These are phyloP conservation scores for Lophium mytilinum DNA, from an alignment of 495 filamentous ascomycete genomes.

Conservation along the genomic window DNA sequence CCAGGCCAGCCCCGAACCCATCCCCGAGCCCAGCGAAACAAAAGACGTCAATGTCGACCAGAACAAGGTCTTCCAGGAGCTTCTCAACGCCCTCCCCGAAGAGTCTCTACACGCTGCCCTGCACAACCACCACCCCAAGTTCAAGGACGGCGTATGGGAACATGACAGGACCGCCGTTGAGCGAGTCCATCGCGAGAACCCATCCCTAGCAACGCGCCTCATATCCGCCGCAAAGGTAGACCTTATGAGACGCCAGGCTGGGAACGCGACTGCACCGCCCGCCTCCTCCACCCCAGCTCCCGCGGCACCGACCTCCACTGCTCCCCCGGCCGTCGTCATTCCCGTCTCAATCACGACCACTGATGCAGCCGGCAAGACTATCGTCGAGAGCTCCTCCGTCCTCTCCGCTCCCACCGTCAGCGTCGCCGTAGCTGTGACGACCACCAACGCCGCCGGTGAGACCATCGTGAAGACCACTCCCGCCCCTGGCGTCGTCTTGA, in stretches of 20 bases:
- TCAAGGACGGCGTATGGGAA: conserved; percentile 41
- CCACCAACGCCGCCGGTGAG: conserved; percentile 12
- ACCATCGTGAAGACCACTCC: conserved; percentile 17
- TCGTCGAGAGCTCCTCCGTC: conserved; percentile 6
- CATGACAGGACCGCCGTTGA: conserved; percentile 37
- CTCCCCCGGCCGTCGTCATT: conserved; percentile 17
- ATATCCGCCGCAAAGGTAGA: conserved; percentile 31
- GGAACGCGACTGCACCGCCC: not conserved
- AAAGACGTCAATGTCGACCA: conserved; percentile 6
- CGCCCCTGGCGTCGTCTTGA: conserved; percentile 26
- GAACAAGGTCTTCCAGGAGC: conserved; percentile 30
- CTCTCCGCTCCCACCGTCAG: conserved; percentile 16
- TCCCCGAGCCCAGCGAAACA: conserved; percentile 8
- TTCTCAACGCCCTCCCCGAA: conserved; percentile 36
- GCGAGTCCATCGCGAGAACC: conserved; percentile 36
- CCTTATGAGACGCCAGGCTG: conserved; percentile 27
- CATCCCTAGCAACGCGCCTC: conserved; percentile 36
- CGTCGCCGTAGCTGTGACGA: conserved; percentile 19
- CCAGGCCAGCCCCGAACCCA: conserved; percentile 4
- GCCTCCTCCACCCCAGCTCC: not conserved
- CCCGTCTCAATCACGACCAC: conserved; percentile 23
- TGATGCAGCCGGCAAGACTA: conserved; percentile 5
- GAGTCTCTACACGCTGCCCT: conserved; percentile 38
- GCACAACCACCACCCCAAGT: conserved; percentile 34
- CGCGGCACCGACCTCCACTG: not conserved